A percentile compares a stretch with the other conserved stretches of the same genome.
These are phyloP conservation scores for Bonnemaisonia californica DNA, from an alignment of 31 red algal genomes.

Conservation along the genomic window DNA sequence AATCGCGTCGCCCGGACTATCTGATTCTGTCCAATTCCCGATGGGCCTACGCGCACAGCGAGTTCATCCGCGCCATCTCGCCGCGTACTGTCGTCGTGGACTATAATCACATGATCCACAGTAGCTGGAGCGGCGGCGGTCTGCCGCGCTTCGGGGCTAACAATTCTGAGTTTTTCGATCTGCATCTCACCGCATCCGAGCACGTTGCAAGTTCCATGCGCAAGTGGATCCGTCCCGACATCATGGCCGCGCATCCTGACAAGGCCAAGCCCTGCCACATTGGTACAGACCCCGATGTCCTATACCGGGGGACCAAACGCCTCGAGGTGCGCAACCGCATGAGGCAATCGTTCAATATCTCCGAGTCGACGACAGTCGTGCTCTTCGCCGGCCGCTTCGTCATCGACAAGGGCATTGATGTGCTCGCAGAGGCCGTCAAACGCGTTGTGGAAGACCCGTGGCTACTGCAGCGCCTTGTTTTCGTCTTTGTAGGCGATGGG, in stretches of 20 bases:
- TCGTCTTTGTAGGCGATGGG: constrained; percentile 14
- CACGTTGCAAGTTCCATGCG: constrained; percentile 7
- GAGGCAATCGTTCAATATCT: not conserved
- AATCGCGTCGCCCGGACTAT: not conserved
- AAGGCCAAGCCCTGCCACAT: constrained; percentile 11
- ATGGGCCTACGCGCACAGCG: constrained; percentile 1
- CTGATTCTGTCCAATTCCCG: constrained; percentile 17
- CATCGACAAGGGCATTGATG: constrained; percentile 3
- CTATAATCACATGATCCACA: constrained; percentile 27
- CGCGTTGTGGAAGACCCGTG: not conserved
- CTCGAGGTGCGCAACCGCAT: not conserved
- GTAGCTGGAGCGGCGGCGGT: constrained; percentile 7
- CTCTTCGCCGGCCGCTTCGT: constrained; percentile 8
- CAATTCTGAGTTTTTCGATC: not conserved
- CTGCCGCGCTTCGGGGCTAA: constrained; percentile 3
- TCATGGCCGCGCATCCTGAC: not conserved
- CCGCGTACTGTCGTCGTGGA: constrained; percentile 15
- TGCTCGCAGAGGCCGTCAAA: not conserved
- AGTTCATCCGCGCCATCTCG: not conserved
- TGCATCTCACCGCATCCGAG: constrained; percentile 21
- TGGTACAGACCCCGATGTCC: not conserved
- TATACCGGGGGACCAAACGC: not conserved
- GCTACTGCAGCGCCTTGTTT: not conserved
- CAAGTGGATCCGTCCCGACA: not conserved
- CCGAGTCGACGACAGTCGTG: not conserved